phyloP scores from a whole-genome alignment of 441 rosid species.

The Populus trichocarpa region DNA sequence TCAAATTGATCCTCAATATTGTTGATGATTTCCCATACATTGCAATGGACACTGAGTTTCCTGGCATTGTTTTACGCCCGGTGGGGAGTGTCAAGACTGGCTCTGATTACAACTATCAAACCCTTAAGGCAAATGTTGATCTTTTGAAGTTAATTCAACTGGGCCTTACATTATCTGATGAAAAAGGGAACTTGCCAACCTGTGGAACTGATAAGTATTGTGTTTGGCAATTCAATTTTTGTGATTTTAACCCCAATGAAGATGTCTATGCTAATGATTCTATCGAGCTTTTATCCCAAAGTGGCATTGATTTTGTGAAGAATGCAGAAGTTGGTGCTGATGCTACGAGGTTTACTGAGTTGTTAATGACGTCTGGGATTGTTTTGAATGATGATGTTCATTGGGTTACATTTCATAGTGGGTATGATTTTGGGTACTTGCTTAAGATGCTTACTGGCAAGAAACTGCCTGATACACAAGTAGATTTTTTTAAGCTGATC shows the following conservation, averaged over 20 bases:
- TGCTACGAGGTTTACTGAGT: conserved; percentile 36
- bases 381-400: conserved; percentile 46
- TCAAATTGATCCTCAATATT: conserved; percentile 34
- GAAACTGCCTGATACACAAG: conserved; percentile 39
- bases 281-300: conserved; percentile 31
- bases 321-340: conserved; percentile 39
- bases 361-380: conserved; percentile 45
- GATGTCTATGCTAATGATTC: conserved; percentile 49
- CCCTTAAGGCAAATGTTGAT: conserved; percentile 52
- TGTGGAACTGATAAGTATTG: conserved; percentile 46
- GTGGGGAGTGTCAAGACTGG: conserved; percentile 33
- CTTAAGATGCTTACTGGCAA: conserved; percentile 40
- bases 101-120: conserved; percentile 38
- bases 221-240: conserved; percentile 63
- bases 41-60: conserved; percentile 77
- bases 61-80: conserved; percentile 48
- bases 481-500: conserved; percentile 40
- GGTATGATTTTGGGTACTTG: conserved; percentile 26
- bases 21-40: conserved; percentile 50
- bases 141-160: conserved; percentile 58
- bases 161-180: conserved; percentile 59
- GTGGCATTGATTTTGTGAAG: conserved; percentile 51
- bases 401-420: conserved; percentile 70
- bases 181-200: conserved; percentile 54
- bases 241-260: conserved; percentile 37